These are phyloP conservation scores for Penicillium decumbens DNA, from an alignment of 2,329 filamentous ascomycete species.

Conservation along the genomic window DNA sequence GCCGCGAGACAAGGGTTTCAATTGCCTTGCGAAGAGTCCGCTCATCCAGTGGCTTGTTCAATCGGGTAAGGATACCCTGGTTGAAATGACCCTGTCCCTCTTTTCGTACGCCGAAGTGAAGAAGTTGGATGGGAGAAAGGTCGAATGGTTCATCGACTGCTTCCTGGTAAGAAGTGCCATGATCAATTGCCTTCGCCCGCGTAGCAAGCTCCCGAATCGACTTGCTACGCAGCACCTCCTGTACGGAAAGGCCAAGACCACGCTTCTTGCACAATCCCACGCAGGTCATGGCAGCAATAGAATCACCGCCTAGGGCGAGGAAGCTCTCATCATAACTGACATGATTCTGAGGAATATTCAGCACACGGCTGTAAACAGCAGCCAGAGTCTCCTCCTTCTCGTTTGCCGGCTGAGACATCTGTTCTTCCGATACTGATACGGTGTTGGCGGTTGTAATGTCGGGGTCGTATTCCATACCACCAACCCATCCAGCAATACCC, in stretches of 20 bases:
- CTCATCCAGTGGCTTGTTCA: slow-evolving; percentile 26
- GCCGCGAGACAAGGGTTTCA: slow-evolving; percentile 30
- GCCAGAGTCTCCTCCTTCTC: slow-evolving; percentile 30
- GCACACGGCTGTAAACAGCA: slow-evolving; percentile 37
- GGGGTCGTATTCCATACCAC: slow-evolving; percentile 26
- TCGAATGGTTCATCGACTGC: slow-evolving; percentile 29
- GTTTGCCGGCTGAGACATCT: slow-evolving; percentile 17
- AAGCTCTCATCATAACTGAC: slow-evolving; percentile 40
- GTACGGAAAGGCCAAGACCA: slow-evolving; percentile 45
- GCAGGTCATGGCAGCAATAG: slow-evolving; percentile 50
- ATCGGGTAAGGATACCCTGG: slow-evolving; percentile 35
- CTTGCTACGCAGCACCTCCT: slow-evolving; percentile 47
- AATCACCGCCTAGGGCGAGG: slow-evolving; percentile 46
- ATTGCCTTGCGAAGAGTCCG: slow-evolving; percentile 26
- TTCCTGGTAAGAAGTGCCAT: slow-evolving; percentile 34
- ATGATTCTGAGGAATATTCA: slow-evolving; percentile 34
- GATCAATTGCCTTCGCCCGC: slow-evolving; percentile 28
- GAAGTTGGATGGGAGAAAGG: slow-evolving; percentile 38
- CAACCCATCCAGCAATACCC: slow-evolving; percentile 34
- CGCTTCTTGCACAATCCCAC: slow-evolving; percentile 46
- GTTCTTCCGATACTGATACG: background rate
- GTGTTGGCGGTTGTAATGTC: slow-evolving; percentile 13
- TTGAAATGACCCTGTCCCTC: slow-evolving; percentile 38
- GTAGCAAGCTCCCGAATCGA: slow-evolving; percentile 41
- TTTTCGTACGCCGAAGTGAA: slow-evolving; percentile 34